Evolutionary conservation across 371 early-diverging fungal species (phyloP), one percentile per base, ranked within the genome.

Genomic region (Entomophthora muscae): DNA sequence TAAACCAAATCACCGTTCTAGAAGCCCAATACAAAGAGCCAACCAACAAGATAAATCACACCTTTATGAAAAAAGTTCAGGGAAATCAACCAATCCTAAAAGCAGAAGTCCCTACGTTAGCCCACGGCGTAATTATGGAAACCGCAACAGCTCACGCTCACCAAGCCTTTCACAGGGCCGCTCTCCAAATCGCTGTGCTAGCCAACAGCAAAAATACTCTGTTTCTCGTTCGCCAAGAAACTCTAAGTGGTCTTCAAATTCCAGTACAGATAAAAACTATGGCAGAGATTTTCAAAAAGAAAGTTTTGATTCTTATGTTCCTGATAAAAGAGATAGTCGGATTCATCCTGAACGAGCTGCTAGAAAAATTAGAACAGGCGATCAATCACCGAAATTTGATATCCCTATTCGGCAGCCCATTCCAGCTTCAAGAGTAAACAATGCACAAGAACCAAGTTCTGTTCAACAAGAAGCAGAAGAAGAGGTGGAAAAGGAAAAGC

Each of bases 401-500:
- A 17, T 17, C 17, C 42, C 42, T 17, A 10, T 17, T 42, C 42
- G 17, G 42, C 42, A 5, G 17, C 5, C 42, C 5, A 42, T 17
- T 10, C 42, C 5, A 42, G 17, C 5, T 42, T 42, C 17, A 17
- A 5, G 42, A 5, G 17, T 17, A 42, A 42, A 17, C 17, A 17
- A 42, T 42, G 17, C 42, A 17, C 5, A 17, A 17, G 42, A 5
- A 5, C 5, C 42, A 42, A 42, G 10, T 17, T 17, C 42, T 42
- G 17, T 5, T 17, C 42, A 42, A 42, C 10, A 42, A 42, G 17
- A 42, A 17, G 42, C 17, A n/a, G n/a, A n/a, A n/a, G 64, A 64
- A 28, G 54, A 59, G 24, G 64, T 65, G 1, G 73, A 67, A 29
- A 70, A 72, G 23, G 72, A 73, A 54, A 71, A 78, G 64, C 90